Evolutionary conservation across 441 rosid species (phyloP), one percentile per base, ranked within the genome.

Genomic region (Bocquillonia castaneifolia): DNA sequence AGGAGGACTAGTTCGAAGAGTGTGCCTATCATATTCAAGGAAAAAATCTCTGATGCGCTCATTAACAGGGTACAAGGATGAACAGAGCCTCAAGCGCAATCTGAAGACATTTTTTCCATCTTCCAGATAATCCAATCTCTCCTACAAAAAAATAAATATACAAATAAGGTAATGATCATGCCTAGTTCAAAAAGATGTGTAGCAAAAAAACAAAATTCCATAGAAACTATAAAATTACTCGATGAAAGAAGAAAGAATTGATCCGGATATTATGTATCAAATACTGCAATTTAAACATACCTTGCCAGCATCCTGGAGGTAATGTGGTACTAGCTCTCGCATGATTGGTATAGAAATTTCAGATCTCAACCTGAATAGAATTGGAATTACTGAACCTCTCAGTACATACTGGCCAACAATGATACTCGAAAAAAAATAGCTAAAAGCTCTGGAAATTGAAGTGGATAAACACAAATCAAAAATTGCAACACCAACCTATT

Each of bases 31-130:
- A 84, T 95, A 95, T 78, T 95, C 99, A 74, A 95, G 91, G 73
- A 94, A 95, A 80, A 95, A 95, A 81, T 95, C 99, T 75, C 98
- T 85, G 50, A 95, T 84, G 56, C 98, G 98, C 79, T 92, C 99
- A 67, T 95, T 95, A 73, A 84, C 72, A 44, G 99, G 98, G 78
- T 88, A 89, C 76, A 95, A 75, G 53, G 99, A 95, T 13, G 98
- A 95, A 81, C 97, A 95, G 63, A 95, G 92, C 77, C 92, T 84
- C 75, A 95, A 75, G 32, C 99, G 96, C 85, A 92, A 80, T 82
- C 81, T 90, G 69, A 91, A 95, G 71, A 88, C 79, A 77, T 76
- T 86, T 76, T 92, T 95, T 71, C 98, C 98, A 81, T 95, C 99
- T 86, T 95, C 99, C 89, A 92, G 77, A 76, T 88, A 95, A 77